Evolutionary conservation across 2,329 filamentous ascomycete genomes (phyloP).

Genomic region (Aspergillus sp.): DNA sequence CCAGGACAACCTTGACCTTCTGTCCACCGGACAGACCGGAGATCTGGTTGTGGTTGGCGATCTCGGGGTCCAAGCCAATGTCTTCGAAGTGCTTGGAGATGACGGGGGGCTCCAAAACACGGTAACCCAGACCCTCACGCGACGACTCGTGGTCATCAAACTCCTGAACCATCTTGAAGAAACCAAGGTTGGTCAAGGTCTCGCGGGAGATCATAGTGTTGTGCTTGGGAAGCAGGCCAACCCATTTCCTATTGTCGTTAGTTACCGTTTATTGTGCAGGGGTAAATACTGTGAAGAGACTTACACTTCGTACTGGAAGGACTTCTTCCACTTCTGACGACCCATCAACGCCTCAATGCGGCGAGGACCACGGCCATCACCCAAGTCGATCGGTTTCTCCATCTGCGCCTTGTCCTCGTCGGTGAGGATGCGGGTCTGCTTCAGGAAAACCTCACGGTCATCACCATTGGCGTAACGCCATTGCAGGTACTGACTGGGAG

Average conservation of each 20-base stretch:
- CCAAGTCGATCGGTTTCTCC: constrained; percentile 79
- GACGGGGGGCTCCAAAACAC: constrained; percentile 81
- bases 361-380: constrained; percentile 69
- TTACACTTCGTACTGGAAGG: constrained; percentile 93
- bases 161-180: constrained; percentile 90
- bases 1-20: constrained; percentile 98
- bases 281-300: constrained; percentile 18
- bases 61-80: constrained; percentile 89
- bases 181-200: constrained; percentile 77
- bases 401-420: constrained; percentile 81
- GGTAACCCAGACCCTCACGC: constrained; percentile 95
- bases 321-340: constrained; percentile 98
- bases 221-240: constrained; percentile 77
- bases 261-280: not conserved
- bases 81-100: constrained; percentile 99
- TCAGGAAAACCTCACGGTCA: constrained; percentile 93
- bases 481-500: constrained; percentile 95
- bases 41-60: constrained; percentile 98
- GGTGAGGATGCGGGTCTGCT: constrained; percentile 88
- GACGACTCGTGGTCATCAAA: constrained; percentile 98
- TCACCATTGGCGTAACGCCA: constrained; percentile 98
- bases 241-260: constrained; percentile 64
- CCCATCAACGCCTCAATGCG: constrained; percentile 86
- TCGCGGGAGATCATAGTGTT: constrained; percentile 92
- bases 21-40: constrained; percentile 92